Conservation (phyloP, 2,329 filamentous ascomycete genomes). For the Chaetomiaceae sp. region DNA sequence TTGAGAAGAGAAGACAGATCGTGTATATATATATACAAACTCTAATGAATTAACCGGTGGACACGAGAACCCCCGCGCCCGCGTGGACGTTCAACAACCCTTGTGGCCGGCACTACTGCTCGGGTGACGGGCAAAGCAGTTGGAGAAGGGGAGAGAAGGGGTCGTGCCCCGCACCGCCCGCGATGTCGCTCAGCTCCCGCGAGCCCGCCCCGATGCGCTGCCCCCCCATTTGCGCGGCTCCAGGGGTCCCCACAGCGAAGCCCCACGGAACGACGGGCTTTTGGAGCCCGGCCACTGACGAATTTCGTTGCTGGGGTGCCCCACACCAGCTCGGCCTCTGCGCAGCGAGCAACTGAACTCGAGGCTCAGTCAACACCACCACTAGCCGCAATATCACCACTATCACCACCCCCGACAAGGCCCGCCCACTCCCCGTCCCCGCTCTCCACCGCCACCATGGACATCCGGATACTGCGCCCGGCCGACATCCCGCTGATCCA, state of each 20-base stretch:
- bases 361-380: not conserved
- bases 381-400: not conserved
- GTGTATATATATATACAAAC: not conserved
- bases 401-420: too few species aligned
- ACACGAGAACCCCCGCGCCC: not conserved
- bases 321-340: constrained; percentile 12
- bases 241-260: constrained; percentile 11
- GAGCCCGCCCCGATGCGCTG: constrained; percentile 13
- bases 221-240: constrained; percentile 27
- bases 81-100: not conserved
- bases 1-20: not conserved
- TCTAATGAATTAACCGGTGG: not conserved
- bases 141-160: too few species aligned
- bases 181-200: constrained; percentile 13
- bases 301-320: constrained; percentile 13
- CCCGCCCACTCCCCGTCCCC: too few species aligned
- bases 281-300: constrained; percentile 1
- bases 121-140: too few species aligned
- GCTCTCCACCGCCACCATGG: constrained; percentile 48
- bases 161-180: constrained; percentile 16
- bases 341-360: not conserved
- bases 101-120: too few species aligned
- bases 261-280: constrained; percentile 4
- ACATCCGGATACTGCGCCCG: constrained; percentile 79
- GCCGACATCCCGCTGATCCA: constrained; percentile 89